Evolutionary conservation across 768 basidiomycete genomes (phyloP).

Genomic region (Cantharellus anzutake): DNA sequence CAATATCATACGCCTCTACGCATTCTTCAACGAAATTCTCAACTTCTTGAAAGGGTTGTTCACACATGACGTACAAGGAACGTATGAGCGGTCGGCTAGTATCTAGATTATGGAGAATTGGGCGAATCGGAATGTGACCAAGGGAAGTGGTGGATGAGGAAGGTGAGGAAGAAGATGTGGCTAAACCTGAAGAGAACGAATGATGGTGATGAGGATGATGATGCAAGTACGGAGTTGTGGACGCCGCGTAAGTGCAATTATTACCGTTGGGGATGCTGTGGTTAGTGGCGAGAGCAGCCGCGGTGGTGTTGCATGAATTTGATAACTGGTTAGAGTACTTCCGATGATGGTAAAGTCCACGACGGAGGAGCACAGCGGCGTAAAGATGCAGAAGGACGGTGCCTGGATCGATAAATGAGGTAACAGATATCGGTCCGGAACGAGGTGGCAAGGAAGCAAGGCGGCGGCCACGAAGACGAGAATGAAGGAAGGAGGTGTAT

Average conservation of each 20-base stretch:
- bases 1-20: slow-evolving; percentile 45
- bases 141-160: slow-evolving; percentile 18
- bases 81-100: slow-evolving; percentile 8
- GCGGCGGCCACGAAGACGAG: not conserved
- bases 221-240: not conserved
- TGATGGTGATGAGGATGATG: not conserved
- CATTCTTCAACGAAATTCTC: slow-evolving; percentile 66
- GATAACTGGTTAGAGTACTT: no score
- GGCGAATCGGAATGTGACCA: slow-evolving; percentile 26
- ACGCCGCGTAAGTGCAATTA: no score
- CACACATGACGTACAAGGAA: slow-evolving; percentile 75
- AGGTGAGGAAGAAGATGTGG: slow-evolving; percentile 11
- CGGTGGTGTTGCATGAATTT: not conserved
- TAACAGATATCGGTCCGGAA: no score
- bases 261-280: not conserved
- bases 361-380: slow-evolving; percentile 29
- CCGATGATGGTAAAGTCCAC: no score
- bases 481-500: no score
- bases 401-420: slow-evolving; percentile 26
- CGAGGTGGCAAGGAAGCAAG: no score
- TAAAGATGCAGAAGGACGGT: slow-evolving; percentile 89
- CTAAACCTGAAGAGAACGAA: not conserved
- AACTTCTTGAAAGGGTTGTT: slow-evolving; percentile 68
- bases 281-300: not conserved
- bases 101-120: not conserved